Base-by-base conservation (phyloP, 176 grass and related monocot genomes). In the Metroxylon sagu region DNA sequence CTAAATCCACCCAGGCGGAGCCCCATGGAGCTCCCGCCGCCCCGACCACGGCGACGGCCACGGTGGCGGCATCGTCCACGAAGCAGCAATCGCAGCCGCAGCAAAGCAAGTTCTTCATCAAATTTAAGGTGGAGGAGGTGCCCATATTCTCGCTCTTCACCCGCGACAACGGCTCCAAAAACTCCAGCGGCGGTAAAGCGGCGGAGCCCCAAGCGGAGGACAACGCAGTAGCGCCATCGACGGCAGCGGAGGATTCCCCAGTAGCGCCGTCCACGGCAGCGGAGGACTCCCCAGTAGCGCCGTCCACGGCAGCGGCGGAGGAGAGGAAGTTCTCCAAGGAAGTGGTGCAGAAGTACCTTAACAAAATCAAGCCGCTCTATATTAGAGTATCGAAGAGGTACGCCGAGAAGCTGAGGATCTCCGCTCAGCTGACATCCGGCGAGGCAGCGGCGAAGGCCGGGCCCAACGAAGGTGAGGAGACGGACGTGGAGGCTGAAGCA, bases 301-400 rank as follows among this genome's bases (percentile, higher is more conserved):
- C 35, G 7, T 12, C 8, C 35, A 12, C 35, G 1, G 10, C 35
- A 43, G 35, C 67, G 1, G 81, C 81, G 4, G 89, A 95, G 64
- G 85, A 95, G 27, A 76, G 74, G 60, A 82, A 79, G 21, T 85
- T 95, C 50, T 81, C 78, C 0, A 95, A 82, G 77, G 89, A 95
- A 73, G 75, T 95, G 59, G 58, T 88, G 6, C 71, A 84, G 5
- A 88, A 79, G 85, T 95, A 95, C 59, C 62, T 95, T 6, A 95
- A 71, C 77, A 95, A 95, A 28, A 85, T 95, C 75, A 88, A 79
- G 78, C 89, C 89, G 5, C 73, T 95, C 3, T 95, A 95, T 75
- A 81, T 88, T 0, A 95, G 77, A 49, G 89, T 95, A 16, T 85
- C 89, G 3, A 76, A 85, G 7, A 81, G 83, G 16, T 83, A 91